phyloP scores from a whole-genome alignment of 2,329 filamentous ascomycete species.

The Claviceps monticola region DNA sequence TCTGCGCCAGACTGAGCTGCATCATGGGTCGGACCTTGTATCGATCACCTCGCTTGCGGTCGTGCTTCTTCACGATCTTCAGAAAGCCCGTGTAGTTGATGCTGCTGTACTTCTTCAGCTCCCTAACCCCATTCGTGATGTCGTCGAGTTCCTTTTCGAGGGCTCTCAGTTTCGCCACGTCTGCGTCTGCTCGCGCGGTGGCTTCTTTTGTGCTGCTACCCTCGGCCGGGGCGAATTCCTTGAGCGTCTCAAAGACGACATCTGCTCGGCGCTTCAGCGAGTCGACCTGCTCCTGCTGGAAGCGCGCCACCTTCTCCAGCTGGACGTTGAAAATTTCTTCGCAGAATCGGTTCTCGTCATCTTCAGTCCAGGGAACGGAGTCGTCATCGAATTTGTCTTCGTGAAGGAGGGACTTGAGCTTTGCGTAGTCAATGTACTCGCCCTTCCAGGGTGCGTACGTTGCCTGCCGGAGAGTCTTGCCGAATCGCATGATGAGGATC shows the following conservation, averaged over 20 bases:
- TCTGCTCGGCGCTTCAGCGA: slow-evolving; percentile 40
- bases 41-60: slow-evolving; percentile 72
- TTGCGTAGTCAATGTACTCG: slow-evolving; percentile 90
- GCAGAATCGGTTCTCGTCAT: slow-evolving; percentile 86
- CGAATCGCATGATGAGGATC: slow-evolving; percentile 63
- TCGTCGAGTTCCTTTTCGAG: slow-evolving; percentile 68
- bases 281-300: slow-evolving; percentile 68
- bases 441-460: slow-evolving; percentile 81
- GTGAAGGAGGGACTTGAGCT: slow-evolving; percentile 77
- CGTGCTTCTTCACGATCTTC: slow-evolving; percentile 98
- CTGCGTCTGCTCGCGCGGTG: slow-evolving; percentile 29
- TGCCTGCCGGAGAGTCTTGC: slow-evolving; percentile 68
- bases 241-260: slow-evolving; percentile 52
- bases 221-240: slow-evolving; percentile 55
- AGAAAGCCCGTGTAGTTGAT: slow-evolving; percentile 97
- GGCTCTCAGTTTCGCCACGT: slow-evolving; percentile 46
- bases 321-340: slow-evolving; percentile 91
- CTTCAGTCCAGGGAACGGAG: slow-evolving; percentile 68
- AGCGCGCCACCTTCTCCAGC: slow-evolving; percentile 84
- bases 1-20: slow-evolving; percentile 73
- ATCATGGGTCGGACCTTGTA: slow-evolving; percentile 88
- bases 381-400: slow-evolving; percentile 54
- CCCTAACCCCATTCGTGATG: slow-evolving; percentile 81
- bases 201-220: slow-evolving; percentile 6
- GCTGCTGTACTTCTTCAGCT: slow-evolving; percentile 87